A percentile compares a stretch with the other conserved stretches of the same genome.
Conservation (phyloP, 139 green algal species). For the Chlorella sp. region DNA sequence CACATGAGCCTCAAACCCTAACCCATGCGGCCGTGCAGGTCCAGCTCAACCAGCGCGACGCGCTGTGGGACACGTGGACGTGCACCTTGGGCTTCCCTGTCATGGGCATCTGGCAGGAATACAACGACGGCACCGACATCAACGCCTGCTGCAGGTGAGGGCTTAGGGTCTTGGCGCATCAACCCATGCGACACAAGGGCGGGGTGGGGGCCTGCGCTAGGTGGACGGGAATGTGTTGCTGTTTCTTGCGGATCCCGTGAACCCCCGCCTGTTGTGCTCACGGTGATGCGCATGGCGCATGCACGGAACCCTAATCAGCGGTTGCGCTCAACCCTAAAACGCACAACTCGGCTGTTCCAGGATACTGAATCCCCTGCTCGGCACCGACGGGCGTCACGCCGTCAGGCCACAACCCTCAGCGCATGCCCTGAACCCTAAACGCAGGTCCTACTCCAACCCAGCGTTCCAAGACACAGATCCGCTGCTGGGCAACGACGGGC, state of each 20-base stretch:
- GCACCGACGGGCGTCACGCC: background rate
- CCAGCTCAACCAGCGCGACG: constrained; percentile 49
- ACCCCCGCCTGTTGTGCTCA: background rate
- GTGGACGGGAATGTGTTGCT: background rate
- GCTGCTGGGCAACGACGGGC: background rate
- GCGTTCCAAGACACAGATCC: background rate
- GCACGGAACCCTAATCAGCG: background rate
- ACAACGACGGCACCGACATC: constrained; percentile 64
- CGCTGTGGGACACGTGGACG: constrained; percentile 48
- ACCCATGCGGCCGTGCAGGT: no score
- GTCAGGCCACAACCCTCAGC: background rate
- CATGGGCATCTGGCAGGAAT: constrained; percentile 67
- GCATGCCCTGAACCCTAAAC: background rate
- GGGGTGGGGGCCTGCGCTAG: background rate
- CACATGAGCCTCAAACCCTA: no score
- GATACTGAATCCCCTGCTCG: background rate
- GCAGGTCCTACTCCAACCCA: constrained; percentile 24
- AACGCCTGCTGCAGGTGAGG: constrained; percentile 46
- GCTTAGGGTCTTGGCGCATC: no score
- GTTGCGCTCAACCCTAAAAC: background rate
- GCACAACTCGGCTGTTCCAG: background rate
- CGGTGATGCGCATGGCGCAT: background rate
- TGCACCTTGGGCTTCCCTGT: constrained; percentile 60
- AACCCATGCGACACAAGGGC: background rate
- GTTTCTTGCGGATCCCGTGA: background rate